These are phyloP conservation scores for Colletotrichum filicis DNA, from an alignment of 2,329 filamentous ascomycete species.

Conservation along the genomic window DNA sequence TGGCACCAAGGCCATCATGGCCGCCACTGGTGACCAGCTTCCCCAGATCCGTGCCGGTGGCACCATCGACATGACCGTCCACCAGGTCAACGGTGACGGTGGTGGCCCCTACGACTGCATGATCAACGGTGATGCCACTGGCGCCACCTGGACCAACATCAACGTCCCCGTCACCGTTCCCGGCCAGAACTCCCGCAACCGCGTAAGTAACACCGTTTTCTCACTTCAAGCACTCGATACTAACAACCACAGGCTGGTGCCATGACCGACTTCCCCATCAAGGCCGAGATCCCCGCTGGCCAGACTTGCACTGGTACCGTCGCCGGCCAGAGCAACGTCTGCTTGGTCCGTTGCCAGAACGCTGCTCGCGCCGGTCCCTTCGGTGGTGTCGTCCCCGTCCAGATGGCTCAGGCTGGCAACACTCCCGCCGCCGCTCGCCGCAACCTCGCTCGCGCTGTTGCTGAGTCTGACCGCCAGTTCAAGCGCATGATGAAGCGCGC, in stretches of 20 bases:
- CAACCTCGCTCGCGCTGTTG: slow-evolving; percentile 27
- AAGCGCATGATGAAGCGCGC: slow-evolving; percentile 39
- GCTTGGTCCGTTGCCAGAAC: slow-evolving; percentile 69
- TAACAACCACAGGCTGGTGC: slow-evolving; percentile 44
- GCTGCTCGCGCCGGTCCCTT: slow-evolving; percentile 66
- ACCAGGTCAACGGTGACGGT: slow-evolving; percentile 36
- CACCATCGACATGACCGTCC: slow-evolving; percentile 64
- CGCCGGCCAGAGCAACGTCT: slow-evolving; percentile 65
- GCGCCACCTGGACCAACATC: slow-evolving; percentile 58
- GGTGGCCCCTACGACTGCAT: slow-evolving; percentile 64
- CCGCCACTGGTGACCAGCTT: slow-evolving; percentile 64
- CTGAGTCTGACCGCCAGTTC: slow-evolving; percentile 34
- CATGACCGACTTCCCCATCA: slow-evolving; percentile 56
- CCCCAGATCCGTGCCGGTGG: slow-evolving; percentile 70
- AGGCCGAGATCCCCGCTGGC: slow-evolving; percentile 60
- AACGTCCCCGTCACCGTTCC: slow-evolving; percentile 62
- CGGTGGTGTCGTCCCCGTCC: slow-evolving; percentile 52
- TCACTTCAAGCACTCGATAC: neutral
- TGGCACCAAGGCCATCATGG: slow-evolving; percentile 68
- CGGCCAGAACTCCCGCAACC: slow-evolving; percentile 59
- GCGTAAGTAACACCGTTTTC: slow-evolving; percentile 39
- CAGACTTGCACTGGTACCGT: slow-evolving; percentile 66
- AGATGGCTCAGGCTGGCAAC: slow-evolving; percentile 28
- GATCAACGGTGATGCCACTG: slow-evolving; percentile 66
- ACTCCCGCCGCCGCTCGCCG: slow-evolving; percentile 32